Evolutionary conservation across 257 asterid species (phyloP).

Genomic region (Fraxinus anomala): DNA sequence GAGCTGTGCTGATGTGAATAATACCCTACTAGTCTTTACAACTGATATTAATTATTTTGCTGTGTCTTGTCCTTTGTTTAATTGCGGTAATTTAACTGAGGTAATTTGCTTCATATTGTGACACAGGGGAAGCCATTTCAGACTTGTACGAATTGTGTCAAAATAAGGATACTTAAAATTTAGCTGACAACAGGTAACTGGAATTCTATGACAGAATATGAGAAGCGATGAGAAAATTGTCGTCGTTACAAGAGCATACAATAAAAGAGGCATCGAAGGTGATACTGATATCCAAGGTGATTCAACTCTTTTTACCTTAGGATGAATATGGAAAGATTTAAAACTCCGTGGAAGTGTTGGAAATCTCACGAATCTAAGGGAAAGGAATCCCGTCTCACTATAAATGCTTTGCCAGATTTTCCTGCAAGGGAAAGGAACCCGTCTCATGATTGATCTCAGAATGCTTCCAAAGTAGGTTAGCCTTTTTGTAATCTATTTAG

Average conservation of each 20-base stretch:
- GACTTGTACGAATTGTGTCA: constrained; percentile 21
- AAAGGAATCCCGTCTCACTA: neutral
- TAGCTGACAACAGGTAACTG: neutral
- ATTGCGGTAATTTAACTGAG: neutral
- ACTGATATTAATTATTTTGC: neutral
- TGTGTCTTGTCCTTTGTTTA: neutral
- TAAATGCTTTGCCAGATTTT: neutral
- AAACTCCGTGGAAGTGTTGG: neutral
- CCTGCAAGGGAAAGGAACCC: neutral
- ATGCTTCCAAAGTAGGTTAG: neutral
- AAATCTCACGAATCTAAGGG: neutral
- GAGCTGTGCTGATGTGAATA: neutral
- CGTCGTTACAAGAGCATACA: neutral
- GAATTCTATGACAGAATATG: neutral
- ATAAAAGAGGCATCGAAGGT: neutral
- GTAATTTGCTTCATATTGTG: constrained; percentile 3
- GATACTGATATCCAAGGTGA: neutral
- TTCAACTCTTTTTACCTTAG: neutral
- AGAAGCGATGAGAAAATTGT: neutral
- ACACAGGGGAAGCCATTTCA: constrained; percentile 41
- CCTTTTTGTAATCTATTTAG: neutral
- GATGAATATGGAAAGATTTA: neutral
- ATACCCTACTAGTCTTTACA: neutral
- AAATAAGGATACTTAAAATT: constrained; percentile 19
- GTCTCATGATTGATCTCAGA: no score